Conservation (phyloP, 345 rosid species). For the Nephelium lappaceum region DNA sequence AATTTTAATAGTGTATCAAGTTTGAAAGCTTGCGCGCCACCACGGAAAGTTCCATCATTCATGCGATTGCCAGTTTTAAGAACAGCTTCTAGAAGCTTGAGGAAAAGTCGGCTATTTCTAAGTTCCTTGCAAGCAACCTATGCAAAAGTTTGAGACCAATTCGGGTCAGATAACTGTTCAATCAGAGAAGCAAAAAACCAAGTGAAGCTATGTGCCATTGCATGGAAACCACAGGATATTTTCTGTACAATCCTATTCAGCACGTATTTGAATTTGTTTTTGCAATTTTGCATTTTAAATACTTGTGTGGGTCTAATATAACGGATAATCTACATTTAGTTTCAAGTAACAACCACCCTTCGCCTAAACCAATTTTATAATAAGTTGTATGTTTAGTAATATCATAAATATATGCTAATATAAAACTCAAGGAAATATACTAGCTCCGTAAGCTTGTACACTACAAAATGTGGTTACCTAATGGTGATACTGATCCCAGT, state of each 20-base stretch:
- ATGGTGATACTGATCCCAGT: neutral
- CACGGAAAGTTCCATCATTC: slow-evolving; percentile 98
- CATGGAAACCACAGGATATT: neutral
- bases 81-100: slow-evolving; percentile 97
- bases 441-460: no score
- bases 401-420: no score
- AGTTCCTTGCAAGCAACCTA: slow-evolving; percentile 96
- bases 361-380: no score
- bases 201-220: neutral
- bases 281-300: neutral
- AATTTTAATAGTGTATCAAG: slow-evolving; percentile 96
- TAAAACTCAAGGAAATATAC: no score
- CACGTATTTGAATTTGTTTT: no score
- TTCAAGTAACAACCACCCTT: no score
- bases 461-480: no score
- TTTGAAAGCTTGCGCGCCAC: slow-evolving; percentile 96
- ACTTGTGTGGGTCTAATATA: no score
- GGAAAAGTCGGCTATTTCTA: slow-evolving; percentile 77
- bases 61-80: slow-evolving; percentile 98
- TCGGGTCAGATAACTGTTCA: neutral
- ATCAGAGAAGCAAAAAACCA: slow-evolving; percentile 1
- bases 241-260: neutral
- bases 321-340: no score
- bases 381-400: no score
- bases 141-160: slow-evolving; percentile 2